A percentile compares a stretch with the other conserved stretches of the same genome.
These are phyloP conservation scores for Spergularia bocconei DNA, from an alignment of 148 eudicot genomes.

Conservation along the genomic window DNA sequence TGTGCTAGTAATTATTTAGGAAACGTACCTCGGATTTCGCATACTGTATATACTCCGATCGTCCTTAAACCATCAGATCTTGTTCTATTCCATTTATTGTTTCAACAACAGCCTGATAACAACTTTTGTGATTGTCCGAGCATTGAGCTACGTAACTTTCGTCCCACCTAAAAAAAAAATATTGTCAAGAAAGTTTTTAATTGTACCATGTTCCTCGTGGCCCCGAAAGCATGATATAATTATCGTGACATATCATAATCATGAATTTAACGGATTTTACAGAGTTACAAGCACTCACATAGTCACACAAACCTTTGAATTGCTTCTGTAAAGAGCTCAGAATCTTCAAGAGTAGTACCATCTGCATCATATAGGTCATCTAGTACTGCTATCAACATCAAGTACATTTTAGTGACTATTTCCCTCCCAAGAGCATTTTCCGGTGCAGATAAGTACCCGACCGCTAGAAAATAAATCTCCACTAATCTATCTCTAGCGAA, in stretches of 20 bases:
- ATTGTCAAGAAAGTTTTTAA: too few species aligned
- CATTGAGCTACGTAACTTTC: conserved; percentile 24
- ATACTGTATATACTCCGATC: conserved; percentile 17
- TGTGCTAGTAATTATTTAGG: too few species aligned
- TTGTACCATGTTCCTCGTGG: too few species aligned
- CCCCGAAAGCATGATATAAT: too few species aligned
- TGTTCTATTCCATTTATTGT: conserved; percentile 31
- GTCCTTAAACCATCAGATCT: conserved; percentile 31
- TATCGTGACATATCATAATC: too few species aligned
- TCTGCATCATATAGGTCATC: conserved; percentile 42
- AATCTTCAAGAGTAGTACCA: conserved; percentile 34
- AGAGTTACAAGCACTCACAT: too few species aligned
- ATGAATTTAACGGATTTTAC: not conserved
- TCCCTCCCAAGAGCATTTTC: conserved; percentile 27
- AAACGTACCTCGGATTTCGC: conserved; percentile 30
- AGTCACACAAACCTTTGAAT: conserved; percentile 25
- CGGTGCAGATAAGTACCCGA: conserved; percentile 27
- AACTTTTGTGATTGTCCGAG: conserved; percentile 33
- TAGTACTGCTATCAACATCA: conserved; percentile 1
- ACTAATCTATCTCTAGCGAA: conserved; percentile 40
- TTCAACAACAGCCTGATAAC: conserved; percentile 30
- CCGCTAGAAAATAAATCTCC: conserved; percentile 30
- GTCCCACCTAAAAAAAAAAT: conserved; percentile 50
- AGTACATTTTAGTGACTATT: conserved; percentile 22
- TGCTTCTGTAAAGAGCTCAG: conserved; percentile 30